A percentile compares a stretch with the other conserved stretches of the same genome.
phyloP scores from a whole-genome alignment of 129 eudicot species.

The Pulicaria dysenterica region DNA sequence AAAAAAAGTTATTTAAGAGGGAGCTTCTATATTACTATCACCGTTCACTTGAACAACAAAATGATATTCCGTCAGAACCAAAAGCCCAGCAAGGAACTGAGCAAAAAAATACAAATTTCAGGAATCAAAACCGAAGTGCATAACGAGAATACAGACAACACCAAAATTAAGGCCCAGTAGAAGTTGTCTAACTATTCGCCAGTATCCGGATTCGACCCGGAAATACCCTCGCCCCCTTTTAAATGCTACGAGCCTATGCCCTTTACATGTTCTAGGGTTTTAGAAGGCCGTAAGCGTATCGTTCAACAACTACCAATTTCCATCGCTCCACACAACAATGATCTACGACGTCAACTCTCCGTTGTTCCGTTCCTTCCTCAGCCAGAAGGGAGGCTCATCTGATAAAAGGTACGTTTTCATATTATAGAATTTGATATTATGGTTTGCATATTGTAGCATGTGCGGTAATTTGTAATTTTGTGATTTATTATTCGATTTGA shows the following conservation, averaged over 20 bases:
- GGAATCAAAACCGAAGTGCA: too few relatives aligned
- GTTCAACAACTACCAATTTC: neutral
- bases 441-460: neutral
- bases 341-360: constrained; percentile 97
- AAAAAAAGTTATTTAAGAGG: too few relatives aligned
- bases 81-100: too few relatives aligned
- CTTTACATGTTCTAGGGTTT: constrained; percentile 38
- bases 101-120: too few relatives aligned
- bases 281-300: neutral
- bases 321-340: constrained; percentile 36
- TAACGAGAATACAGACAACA: too few relatives aligned
- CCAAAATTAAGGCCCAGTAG: neutral
- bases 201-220: constrained; percentile 6
- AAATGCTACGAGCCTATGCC: neutral
- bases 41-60: too few relatives aligned
- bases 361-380: constrained; percentile 90
- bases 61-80: too few relatives aligned
- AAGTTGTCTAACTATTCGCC: neutral
- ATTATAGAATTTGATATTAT: neutral
- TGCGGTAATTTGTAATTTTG: neutral
- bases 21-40: too few relatives aligned
- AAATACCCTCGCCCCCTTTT: neutral
- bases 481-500: neutral
- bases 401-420: constrained; percentile 67
- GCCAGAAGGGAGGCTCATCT: constrained; percentile 93